Evolutionary conservation across 768 basidiomycete species (phyloP), one percentile per base, ranked within the genome.

Genomic region (Thelephora ganbajun): DNA sequence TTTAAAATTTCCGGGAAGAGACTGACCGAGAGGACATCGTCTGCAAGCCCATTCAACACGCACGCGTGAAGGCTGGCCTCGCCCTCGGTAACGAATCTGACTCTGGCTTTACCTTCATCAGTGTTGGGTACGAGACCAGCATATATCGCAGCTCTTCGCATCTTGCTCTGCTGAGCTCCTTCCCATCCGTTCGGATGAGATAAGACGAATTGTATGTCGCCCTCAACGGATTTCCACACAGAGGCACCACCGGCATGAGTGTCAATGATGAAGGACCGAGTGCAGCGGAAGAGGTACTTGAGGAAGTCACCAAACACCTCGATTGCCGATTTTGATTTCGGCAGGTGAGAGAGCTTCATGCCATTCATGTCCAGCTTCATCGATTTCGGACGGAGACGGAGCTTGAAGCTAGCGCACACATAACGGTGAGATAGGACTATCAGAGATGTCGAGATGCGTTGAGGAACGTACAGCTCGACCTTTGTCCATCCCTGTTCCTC

Each of bases 101-200:
- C 83, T 48, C 80, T 68, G 1, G 83, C 74, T 52, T 76, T 77
- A 2, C 83, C 83, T 48, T 75, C 77, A 53, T 80, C 79, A 1
- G 79, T 81, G 59, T 85, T 80, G 1, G 84, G 77, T 14, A 88
- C 79, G 35, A 88, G 60, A n/a, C 73, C 74, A 2, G 80, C 84
- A 53, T 77, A 72, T 7, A 82, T 72, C 1, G 84, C 84, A 0
- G 77, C 79, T 49, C 80, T 70, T 49, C 84, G 73, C 80, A 88
- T 84, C 61, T 77, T 80, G 26, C 80, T 77, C 59, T 82, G 79
- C 55, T 86, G 83, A 7, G 83, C 80, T 16, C 75, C 74, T 56
- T 87, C 84, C 84, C 84, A 88, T 5, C 84, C 84, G 53, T 86
- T 88, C 12, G 84, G 84, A 60, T 87, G 84, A 35, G 79, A 80